Base-by-base conservation (phyloP, 2,329 filamentous ascomycete species). In the Nemania sp. region DNA sequence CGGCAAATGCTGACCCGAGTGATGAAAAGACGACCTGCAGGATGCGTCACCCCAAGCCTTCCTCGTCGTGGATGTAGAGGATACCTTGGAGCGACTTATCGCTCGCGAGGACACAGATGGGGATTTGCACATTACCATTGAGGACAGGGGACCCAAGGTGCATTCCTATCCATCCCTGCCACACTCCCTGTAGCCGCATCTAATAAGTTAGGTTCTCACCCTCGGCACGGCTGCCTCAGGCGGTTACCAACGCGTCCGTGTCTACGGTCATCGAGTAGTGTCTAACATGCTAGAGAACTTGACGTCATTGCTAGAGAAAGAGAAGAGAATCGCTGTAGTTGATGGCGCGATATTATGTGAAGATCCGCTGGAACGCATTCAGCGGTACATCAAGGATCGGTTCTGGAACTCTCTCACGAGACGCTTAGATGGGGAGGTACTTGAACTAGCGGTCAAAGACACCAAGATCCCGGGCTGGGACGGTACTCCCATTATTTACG, bases 361-460 rank as follows among this genome's bases (percentile, higher is more conserved):
- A 35, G 11, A 26, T n/a, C 56, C 62, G 7, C 47, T 66, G 2
- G 32, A 35, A 4, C 63, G 56, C 26, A 66, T 66, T 35, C 56
- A 35, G 49, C 22, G 63, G 47, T 55, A 52, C 11, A 61, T 66
- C 35, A 66, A 29, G 22, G 49, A 66, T 4, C 49, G 52, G 10
- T 66, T 66, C 56, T 66, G 63, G 63, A 18, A 32, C 20, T 24
- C 35, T 13, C 56, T 66, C 38, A 61, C 51, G 2, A 41, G 63
- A 22, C 56, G 56, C 27, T 38, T 60, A 1, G 63, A 66, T 24
- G 63, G 35, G 2, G 49, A 60, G 2, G 56, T 61, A 5, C 47
- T 66, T n/a, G 55, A 66, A 43, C 24, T 26, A 3, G 56, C 49
- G 5, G 51, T 61, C 4, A 32, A 56, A 20, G 63, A 66, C 15